Evolutionary conservation across 306 rosid species (phyloP), one percentile per base, ranked within the genome.

Genomic region (Lagenaria siceraria): DNA sequence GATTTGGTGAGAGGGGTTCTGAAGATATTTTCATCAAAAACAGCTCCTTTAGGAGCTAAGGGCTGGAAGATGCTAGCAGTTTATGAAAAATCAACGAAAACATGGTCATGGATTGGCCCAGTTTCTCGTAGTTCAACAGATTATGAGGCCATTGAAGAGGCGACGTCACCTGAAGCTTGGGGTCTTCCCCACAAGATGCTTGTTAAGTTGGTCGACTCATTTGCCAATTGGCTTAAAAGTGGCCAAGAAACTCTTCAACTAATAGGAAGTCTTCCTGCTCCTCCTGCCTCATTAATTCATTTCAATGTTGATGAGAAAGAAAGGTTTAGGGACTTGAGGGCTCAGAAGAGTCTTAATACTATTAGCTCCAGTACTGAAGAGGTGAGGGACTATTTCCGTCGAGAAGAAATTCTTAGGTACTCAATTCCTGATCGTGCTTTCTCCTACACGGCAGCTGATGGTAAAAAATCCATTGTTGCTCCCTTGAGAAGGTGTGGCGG

Each of bases 401-500:
- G 78, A 86, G 99, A 96, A 84, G 99, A 96, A 82, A 77, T 92
- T 86, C 97, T 96, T 31, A 88, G 99, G 87, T 96, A 96, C 87
- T 96, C 98, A 33, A 91, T 96, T 82, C 99, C 99, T n/a, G 99
- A 92, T 58, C 87, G 99, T 79, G 99, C 98, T 53, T 96, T 96
- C 82, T 89, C 97, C 54, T 96, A 96, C 84, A 96, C 94, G 8
- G 92, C 98, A 73, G 98, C 99, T 76, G 99, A 96, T 84, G 98
- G 99, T 77, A 96, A 87, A 81, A 96, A 91, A 71, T 96, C 99
- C 33, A 92, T 96, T 60, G 99, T 96, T 74, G 99, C 99, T 76
- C 99, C 99, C 58, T 83, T 96, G 89, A 88, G 98, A 86, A 88
- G 99, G 84, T 89, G 99, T 12, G 99, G 99, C 6, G 99, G 99